Conservation (phyloP, 1,284 basidiomycete genomes). For the Tausonia pullulans region DNA sequence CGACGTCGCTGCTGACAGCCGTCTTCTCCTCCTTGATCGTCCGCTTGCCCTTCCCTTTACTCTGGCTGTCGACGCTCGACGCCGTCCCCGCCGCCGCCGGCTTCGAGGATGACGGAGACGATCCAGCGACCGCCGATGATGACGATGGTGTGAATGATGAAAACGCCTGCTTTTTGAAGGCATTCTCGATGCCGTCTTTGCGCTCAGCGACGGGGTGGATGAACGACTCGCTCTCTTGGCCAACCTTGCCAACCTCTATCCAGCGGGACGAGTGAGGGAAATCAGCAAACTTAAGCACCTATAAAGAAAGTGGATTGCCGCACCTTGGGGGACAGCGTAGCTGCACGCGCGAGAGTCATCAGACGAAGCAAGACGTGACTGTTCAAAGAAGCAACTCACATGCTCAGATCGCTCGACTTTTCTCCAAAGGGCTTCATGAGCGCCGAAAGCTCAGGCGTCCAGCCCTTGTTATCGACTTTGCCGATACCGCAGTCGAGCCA, state of each 20-base stretch:
- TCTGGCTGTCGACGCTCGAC: neutral
- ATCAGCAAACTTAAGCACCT: neutral
- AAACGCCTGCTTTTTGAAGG: conserved; percentile 58
- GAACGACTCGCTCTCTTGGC: conserved; percentile 66
- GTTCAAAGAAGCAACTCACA: neutral
- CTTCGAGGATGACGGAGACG: neutral
- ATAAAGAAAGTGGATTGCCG: neutral
- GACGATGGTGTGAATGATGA: conserved; percentile 16
- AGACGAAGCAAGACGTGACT: neutral
- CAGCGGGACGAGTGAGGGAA: neutral
- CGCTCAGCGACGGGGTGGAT: conserved; percentile 66
- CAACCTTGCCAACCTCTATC: conserved; percentile 76
- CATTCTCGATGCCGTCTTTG: conserved; percentile 77
- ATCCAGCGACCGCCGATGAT: too few relatives aligned
- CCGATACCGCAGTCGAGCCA: neutral
- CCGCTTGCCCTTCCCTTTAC: neutral
- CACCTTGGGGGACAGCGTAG: conserved; percentile 2
- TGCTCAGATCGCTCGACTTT: neutral
- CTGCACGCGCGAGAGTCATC: neutral
- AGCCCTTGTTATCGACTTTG: neutral
- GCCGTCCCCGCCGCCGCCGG: neutral
- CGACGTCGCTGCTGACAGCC: neutral
- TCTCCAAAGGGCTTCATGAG: conserved; percentile 7
- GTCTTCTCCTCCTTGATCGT: neutral
- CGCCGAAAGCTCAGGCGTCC: neutral